phyloP scores from a whole-genome alignment of 495 filamentous ascomycete species.

The Delitschia confertaspora region DNA sequence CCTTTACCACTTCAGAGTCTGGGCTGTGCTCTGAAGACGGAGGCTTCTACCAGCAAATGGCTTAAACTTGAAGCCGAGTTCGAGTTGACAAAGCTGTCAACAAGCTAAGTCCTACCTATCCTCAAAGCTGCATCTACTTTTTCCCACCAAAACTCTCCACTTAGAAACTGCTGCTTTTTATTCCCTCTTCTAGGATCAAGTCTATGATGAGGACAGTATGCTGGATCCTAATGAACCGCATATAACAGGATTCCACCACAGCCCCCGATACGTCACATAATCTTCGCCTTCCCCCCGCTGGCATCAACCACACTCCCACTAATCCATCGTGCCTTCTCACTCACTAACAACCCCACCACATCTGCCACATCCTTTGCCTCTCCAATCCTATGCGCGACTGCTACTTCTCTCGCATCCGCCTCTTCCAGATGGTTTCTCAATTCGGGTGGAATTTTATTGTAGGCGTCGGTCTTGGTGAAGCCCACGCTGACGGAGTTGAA shows the following conservation, averaged over 20 bases:
- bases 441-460: constrained; percentile 11
- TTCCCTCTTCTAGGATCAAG: no score
- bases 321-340: constrained; percentile 25
- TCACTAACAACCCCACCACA: constrained; percentile 26
- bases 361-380: constrained; percentile 24
- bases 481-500: constrained; percentile 22
- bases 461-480: constrained; percentile 22
- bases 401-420: constrained; percentile 18
- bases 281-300: constrained; percentile 21
- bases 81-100: no score
- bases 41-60: no score
- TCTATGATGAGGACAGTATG: no score
- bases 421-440: constrained; percentile 6
- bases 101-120: no score
- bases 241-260: not conserved
- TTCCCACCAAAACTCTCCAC: no score
- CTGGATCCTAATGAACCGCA: no score
- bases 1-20: no score
- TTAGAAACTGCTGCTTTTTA: no score
- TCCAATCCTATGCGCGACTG: constrained; percentile 22
- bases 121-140: no score
- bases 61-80: no score
- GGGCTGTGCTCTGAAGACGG: no score
- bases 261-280: constrained; percentile 6
- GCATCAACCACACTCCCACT: constrained; percentile 27